phyloP scores from a whole-genome alignment of 2,329 filamentous ascomycete species.

The Epichloe sp. region DNA sequence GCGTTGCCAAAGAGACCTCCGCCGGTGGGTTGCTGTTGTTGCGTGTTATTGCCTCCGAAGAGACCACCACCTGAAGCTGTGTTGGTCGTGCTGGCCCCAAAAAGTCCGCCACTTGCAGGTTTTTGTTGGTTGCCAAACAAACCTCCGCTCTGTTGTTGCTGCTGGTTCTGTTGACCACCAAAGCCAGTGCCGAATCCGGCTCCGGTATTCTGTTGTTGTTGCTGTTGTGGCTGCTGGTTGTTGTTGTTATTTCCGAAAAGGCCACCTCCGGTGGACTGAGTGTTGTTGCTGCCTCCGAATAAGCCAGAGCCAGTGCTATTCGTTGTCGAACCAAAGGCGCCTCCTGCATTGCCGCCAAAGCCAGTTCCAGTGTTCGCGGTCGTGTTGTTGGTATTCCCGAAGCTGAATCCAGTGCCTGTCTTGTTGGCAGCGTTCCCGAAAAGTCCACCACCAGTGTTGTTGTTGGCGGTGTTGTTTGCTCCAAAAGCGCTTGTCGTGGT shows the following conservation, averaged over 20 bases:
- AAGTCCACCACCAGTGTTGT: constrained; percentile 20
- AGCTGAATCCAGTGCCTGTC: constrained; percentile 24
- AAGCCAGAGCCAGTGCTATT: constrained; percentile 19
- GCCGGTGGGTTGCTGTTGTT: constrained; percentile 25
- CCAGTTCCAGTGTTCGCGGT: constrained; percentile 11
- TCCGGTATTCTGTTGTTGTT: constrained; percentile 16
- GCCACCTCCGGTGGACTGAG: constrained; percentile 25
- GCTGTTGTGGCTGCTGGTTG: constrained; percentile 13
- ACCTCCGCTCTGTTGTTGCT: constrained; percentile 21
- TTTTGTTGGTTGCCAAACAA: constrained; percentile 34
- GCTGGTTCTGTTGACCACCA: constrained; percentile 18
- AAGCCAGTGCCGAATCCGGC: constrained; percentile 21
- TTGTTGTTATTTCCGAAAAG: constrained; percentile 30
- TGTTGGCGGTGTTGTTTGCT: constrained; percentile 14
- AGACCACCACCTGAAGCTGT: constrained; percentile 26
- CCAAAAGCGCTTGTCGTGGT: constrained; percentile 20
- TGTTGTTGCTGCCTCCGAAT: constrained; percentile 25
- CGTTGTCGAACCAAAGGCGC: constrained; percentile 23
- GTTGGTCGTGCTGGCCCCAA: constrained; percentile 19
- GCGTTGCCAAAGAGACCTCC: constrained; percentile 20
- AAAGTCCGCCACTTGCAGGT: constrained; percentile 20
- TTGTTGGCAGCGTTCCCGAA: constrained; percentile 30
- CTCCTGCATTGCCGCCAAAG: constrained; percentile 13
- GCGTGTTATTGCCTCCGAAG: constrained; percentile 30
- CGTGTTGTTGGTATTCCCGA: constrained; percentile 26